Percentiles rank a stretch among this genome's conserved stretches.
phyloP scores from a whole-genome alignment of 2,329 filamentous ascomycete species.

The Emmonsiellopsis sp. region DNA sequence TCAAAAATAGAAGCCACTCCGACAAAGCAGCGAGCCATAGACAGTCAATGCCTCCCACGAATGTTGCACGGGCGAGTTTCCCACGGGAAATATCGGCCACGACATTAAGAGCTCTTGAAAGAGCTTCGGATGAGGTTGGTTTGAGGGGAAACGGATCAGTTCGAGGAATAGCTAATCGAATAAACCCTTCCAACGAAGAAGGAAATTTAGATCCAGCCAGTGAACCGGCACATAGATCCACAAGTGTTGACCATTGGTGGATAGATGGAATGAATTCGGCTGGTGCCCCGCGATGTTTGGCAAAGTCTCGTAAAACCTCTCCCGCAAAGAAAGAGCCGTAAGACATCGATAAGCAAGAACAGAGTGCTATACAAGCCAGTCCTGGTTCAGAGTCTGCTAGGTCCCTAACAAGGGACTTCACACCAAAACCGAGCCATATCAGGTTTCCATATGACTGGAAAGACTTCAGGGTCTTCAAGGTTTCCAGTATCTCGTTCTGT shows the following conservation, averaged over 20 bases:
- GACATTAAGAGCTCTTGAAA: background rate
- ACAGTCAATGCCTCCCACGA: background rate
- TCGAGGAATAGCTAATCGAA: background rate
- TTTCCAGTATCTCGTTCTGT: background rate
- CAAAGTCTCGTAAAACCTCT: background rate
- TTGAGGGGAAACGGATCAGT: too few species aligned
- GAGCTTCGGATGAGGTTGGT: too few species aligned
- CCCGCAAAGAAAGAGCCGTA: background rate
- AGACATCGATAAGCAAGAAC: background rate
- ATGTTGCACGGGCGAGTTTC: background rate
- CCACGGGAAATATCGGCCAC: background rate
- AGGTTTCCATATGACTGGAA: background rate
- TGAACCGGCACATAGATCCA: background rate
- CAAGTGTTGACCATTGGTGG: background rate
- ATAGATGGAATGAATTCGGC: background rate
- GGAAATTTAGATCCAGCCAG: background rate
- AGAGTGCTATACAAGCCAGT: background rate
- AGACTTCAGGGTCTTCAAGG: background rate
- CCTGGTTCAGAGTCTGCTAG: background rate
- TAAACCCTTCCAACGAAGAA: background rate
- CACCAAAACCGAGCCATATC: background rate
- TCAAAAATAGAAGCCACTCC: background rate
- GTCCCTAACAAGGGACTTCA: background rate
- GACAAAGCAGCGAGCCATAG: background rate
- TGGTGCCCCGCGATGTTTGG: background rate